phyloP scores from a whole-genome alignment of 345 rosid species.

The Eucalyptus caleyi region DNA sequence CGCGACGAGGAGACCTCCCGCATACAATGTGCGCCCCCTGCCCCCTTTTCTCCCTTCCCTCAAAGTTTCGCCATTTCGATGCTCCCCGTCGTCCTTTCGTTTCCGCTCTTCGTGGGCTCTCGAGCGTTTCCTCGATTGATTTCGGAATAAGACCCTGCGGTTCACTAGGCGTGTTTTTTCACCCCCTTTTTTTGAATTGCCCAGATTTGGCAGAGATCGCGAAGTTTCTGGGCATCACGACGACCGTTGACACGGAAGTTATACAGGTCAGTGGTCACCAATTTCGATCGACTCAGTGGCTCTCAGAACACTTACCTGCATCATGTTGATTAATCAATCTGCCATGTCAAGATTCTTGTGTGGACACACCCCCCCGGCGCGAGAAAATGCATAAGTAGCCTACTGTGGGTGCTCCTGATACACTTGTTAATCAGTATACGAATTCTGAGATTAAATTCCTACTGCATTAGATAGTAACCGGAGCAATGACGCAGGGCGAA shows the following conservation, averaged over 20 bases:
- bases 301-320: not conserved
- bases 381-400: not conserved
- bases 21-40: slow-evolving; percentile 42
- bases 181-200: not conserved
- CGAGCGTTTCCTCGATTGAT: not conserved
- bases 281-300: not conserved
- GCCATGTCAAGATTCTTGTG: not conserved
- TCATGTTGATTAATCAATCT: not conserved
- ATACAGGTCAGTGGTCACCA: slow-evolving; percentile 42
- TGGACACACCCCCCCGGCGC: not conserved
- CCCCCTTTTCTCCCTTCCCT: not conserved
- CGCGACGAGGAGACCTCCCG: slow-evolving; percentile 95
- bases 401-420: not conserved
- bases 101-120: not conserved
- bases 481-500: not conserved
- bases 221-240: slow-evolving; percentile 80
- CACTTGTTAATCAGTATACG: not conserved
- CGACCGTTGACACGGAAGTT: slow-evolving; percentile 73
- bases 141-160: not conserved
- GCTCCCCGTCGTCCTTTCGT: not conserved
- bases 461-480: not conserved
- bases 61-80: not conserved
- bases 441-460: too few relatives aligned
- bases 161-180: not conserved
- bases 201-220: slow-evolving; percentile 95